These are phyloP conservation scores for Solanum paucissectum DNA, from an alignment of 257 asterid genomes.

Conservation along the genomic window DNA sequence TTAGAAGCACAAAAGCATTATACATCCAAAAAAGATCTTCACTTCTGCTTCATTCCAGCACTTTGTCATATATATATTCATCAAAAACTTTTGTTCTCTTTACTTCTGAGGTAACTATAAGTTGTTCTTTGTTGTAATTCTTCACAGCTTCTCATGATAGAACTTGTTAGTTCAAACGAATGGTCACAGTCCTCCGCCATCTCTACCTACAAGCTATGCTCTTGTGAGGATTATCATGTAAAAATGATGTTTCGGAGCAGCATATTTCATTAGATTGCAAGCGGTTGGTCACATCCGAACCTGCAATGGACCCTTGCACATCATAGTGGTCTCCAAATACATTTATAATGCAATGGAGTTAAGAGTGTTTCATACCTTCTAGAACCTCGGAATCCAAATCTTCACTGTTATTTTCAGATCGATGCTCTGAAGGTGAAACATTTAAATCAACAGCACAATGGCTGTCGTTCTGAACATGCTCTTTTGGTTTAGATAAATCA, in stretches of 20 bases:
- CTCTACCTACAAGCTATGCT: conserved; percentile 49
- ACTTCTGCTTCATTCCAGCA: background rate
- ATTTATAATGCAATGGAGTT: background rate
- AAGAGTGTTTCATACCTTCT: conserved; percentile 25
- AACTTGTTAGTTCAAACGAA: background rate
- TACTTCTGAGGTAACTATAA: background rate
- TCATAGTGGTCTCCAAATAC: background rate
- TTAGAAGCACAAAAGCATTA: background rate
- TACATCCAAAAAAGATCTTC: background rate
- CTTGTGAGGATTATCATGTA: conserved; percentile 35
- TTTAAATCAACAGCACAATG: conserved; percentile 7
- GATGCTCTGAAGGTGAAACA: conserved; percentile 6
- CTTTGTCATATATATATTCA: background rate
- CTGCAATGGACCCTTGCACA: conserved; percentile 12
- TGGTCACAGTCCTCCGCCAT: background rate
- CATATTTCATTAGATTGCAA: conserved; percentile 18
- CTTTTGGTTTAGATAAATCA: conserved; percentile 17
- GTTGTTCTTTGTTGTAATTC: background rate
- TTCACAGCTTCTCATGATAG: background rate
- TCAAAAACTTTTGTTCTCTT: background rate
- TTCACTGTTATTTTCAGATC: conserved; percentile 20
- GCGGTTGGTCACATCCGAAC: conserved; percentile 23
- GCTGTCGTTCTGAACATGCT: conserved; percentile 6
- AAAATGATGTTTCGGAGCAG: conserved; percentile 28
- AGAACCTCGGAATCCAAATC: conserved; percentile 25